Conservation (phyloP, 2,329 filamentous ascomycete genomes). For the Verticillium isaacii region DNA sequence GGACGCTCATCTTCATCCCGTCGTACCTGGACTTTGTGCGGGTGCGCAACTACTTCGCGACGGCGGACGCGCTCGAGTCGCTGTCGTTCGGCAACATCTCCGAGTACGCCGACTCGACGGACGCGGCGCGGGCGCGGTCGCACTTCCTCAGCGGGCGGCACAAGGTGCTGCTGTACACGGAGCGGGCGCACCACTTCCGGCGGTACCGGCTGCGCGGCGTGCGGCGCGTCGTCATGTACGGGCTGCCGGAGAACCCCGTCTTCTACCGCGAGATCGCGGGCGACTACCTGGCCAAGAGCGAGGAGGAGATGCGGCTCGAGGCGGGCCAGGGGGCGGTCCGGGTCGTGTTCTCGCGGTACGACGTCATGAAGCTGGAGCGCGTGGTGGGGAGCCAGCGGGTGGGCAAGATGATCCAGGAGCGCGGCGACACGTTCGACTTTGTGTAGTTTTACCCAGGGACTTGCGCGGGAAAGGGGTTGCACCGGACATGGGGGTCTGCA, state of each 20-base stretch:
- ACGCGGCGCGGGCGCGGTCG: constrained; percentile 77
- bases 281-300: constrained; percentile 58
- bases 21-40: constrained; percentile 94
- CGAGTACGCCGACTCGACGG: constrained; percentile 77
- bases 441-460: too few relatives aligned
- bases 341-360: constrained; percentile 80
- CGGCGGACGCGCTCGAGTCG: constrained; percentile 48
- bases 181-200: constrained; percentile 94
- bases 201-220: constrained; percentile 81
- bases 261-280: constrained; percentile 77
- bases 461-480: too few relatives aligned
- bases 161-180: constrained; percentile 82
- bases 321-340: constrained; percentile 55
- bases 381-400: constrained; percentile 79
- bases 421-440: constrained; percentile 92
- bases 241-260: constrained; percentile 78
- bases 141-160: constrained; percentile 84
- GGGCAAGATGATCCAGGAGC: constrained; percentile 77
- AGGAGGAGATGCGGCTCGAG: constrained; percentile 49
- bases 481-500: too few relatives aligned
- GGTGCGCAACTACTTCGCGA: constrained; percentile 87
- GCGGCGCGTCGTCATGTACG: constrained; percentile 82
- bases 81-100: constrained; percentile 76
- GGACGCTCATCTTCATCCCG: constrained; percentile 84
- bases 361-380: constrained; percentile 82